Evolutionary conservation across 1,139 yeast species (phyloP), one percentile per base, ranked within the genome.

Genomic region (Blastobotrys ciferrii): DNA sequence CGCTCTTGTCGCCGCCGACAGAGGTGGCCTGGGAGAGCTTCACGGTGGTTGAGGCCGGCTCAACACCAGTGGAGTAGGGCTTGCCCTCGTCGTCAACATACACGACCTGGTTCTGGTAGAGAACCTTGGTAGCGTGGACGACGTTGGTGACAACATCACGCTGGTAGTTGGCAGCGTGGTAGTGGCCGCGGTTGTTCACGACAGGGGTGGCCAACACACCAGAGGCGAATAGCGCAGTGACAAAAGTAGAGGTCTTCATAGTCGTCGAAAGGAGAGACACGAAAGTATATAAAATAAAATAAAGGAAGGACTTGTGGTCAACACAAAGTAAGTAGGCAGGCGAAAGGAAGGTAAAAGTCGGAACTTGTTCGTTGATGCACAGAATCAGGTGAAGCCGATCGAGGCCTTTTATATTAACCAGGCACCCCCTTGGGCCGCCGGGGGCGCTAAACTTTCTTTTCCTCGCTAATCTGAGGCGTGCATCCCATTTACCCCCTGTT

Each of bases 81-180:
- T 37, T 48, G 30, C 71, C 71, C 47, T 64, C 46, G 47, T 54
- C 57, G 55, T 68, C 69, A 18, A 67, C 72, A 46, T 57, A 60
- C 43, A 68, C 65, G 44, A 66, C 61, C 45, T 62, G 63, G 48
- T 66, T 55, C 53, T 66, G 63, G 59, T 66, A 67, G 44, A 61
- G 60, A 47, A 54, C 57, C 51, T 59, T 58, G 41, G 70, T 65
- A 35, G 61, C 64, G 47, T 61, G 61, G 37, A 64, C 64, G 37
- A 53, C 53, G 49, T 65, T 60, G 44, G 71, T 67, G 44, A 66
- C 69, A 31, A 64, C 49, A 28, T 52, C 66, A 23, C 66, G 60
- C 28, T 23, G 28, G 28, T 23, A 23, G 52, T 61, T 61, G 47
- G 51, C 57, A 35, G 45, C 48, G 36, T 50, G 40, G 38, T 46